phyloP scores from a whole-genome alignment of 345 rosid species.

The Excoecaria agallocha region DNA sequence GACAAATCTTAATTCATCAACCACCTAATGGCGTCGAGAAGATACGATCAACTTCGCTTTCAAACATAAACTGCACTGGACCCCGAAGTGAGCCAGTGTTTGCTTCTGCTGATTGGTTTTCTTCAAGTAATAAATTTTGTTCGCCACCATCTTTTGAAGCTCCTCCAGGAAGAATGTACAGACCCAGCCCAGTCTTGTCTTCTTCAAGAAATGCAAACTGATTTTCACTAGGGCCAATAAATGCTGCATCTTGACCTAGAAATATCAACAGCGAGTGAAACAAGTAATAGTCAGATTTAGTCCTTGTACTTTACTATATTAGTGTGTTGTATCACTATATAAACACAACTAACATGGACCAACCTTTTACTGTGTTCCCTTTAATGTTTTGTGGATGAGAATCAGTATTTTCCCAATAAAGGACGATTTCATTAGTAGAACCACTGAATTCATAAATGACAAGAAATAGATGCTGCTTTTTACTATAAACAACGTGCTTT shows the following conservation, averaged over 20 bases:
- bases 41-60: conserved; percentile 81
- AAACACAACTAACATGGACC: conserved; percentile 19
- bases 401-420: conserved; percentile 88
- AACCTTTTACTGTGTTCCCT: conserved; percentile 83
- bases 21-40: conserved; percentile 95
- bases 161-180: conserved; percentile 73
- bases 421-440: conserved; percentile 74
- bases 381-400: conserved; percentile 62
- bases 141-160: conserved; percentile 55
- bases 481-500: conserved; percentile 67
- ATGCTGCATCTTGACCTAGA: conserved; percentile 88
- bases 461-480: conserved; percentile 73
- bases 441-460: conserved; percentile 84
- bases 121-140: conserved; percentile 54
- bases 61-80: conserved; percentile 83
- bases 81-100: conserved; percentile 69
- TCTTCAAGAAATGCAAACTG: conserved; percentile 93
- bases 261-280: conserved; percentile 9
- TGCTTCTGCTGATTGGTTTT: conserved; percentile 51
- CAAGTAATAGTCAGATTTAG: not conserved
- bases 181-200: conserved; percentile 78
- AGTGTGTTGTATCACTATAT: not conserved
- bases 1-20: conserved; percentile 25
- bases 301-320: not conserved
- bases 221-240: conserved; percentile 76